These are phyloP conservation scores for Cymbopogon flexuosus DNA, from an alignment of 202 grass and related monocot genomes.

Conservation along the genomic window DNA sequence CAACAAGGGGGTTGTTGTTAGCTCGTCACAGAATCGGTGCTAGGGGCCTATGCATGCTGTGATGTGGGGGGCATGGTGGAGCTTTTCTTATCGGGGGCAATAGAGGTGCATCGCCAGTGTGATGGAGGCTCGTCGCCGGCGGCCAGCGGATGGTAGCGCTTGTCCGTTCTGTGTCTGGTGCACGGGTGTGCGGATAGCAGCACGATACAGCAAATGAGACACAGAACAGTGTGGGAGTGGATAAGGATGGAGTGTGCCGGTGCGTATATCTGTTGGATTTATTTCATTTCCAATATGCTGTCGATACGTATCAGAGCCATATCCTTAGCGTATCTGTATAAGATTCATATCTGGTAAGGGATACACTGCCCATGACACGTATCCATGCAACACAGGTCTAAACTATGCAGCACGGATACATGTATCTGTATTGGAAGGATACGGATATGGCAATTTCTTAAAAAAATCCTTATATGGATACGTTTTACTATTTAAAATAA, in stretches of 20 bases:
- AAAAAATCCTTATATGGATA: background rate
- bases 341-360: background rate
- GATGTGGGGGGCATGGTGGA: background rate
- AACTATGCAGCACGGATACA: background rate
- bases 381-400: background rate
- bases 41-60: background rate
- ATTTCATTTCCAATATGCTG: background rate
- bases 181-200: background rate
- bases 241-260: background rate
- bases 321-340: too few relatives aligned
- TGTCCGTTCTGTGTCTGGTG: background rate
- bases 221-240: background rate
- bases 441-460: background rate
- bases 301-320: background rate
- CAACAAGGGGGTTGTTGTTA: too few relatives aligned
- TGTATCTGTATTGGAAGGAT: background rate
- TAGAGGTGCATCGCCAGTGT: background rate
- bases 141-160: background rate
- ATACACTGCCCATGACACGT: background rate
- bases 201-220: background rate
- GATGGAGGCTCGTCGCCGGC: background rate
- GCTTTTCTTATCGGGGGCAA: background rate
- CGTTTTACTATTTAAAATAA: background rate
- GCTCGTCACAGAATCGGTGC: background rate
- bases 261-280: background rate